A percentile compares a stretch with the other conserved stretches of the same genome.
Conservation (phyloP, 2,329 filamentous ascomycete species). For the Laburnicola sp. region DNA sequence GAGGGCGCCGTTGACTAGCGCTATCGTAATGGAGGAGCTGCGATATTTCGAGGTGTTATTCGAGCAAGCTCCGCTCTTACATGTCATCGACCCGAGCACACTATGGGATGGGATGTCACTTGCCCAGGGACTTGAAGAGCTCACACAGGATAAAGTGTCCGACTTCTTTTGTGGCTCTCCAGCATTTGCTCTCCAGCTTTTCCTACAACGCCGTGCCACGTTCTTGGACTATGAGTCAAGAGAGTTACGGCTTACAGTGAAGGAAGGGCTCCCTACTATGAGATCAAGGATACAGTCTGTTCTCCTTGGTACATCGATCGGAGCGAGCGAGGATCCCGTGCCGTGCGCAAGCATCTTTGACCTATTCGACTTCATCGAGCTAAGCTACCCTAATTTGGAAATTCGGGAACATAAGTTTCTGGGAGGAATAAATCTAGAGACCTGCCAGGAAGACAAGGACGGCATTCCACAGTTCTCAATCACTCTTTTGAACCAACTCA, state of each 20-base stretch:
- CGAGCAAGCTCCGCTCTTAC: slow-evolving; percentile 71
- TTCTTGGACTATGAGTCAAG: slow-evolving; percentile 82
- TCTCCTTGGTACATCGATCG: slow-evolving; percentile 74
- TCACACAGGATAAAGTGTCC: slow-evolving; percentile 39
- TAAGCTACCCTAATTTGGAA: slow-evolving; percentile 55
- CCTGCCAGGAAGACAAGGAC: slow-evolving; percentile 63
- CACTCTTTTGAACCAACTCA: slow-evolving; percentile 70
- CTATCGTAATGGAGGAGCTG: slow-evolving; percentile 76
- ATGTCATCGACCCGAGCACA: slow-evolving; percentile 68
- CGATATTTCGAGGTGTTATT: slow-evolving; percentile 80
- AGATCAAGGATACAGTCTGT: slow-evolving; percentile 57
- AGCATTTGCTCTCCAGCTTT: slow-evolving; percentile 72
- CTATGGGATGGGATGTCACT: slow-evolving; percentile 73
- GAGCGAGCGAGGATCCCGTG: slow-evolving; percentile 67
- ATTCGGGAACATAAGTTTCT: slow-evolving; percentile 64
- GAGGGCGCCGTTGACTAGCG: slow-evolving; percentile 76
- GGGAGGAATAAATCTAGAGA: slow-evolving; percentile 66
- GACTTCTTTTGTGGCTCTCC: slow-evolving; percentile 72
- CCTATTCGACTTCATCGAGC: slow-evolving; percentile 85
- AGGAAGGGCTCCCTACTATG: slow-evolving; percentile 64
- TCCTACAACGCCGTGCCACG: slow-evolving; percentile 74
- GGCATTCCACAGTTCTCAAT: slow-evolving; percentile 66
- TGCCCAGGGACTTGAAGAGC: slow-evolving; percentile 44
- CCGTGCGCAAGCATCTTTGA: slow-evolving; percentile 81
- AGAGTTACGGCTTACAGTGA: slow-evolving; percentile 78